Conservation (phyloP, 2,329 filamentous ascomycete genomes). For the Drechslera avenae region DNA sequence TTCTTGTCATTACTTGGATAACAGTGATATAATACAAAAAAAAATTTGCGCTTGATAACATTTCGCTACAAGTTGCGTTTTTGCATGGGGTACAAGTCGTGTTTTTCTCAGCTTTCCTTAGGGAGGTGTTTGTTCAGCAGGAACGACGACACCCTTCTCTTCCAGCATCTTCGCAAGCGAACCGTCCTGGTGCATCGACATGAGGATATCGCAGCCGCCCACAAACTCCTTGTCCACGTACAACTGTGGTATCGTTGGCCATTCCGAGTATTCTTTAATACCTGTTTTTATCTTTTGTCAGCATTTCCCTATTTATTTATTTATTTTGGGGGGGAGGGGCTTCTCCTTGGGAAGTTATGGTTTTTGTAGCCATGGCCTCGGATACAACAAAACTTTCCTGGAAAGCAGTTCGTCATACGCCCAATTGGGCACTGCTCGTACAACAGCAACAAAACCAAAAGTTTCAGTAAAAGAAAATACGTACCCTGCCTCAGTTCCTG, state of each 20-base stretch:
- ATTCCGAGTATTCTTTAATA: conserved; percentile 99
- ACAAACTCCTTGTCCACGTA: conserved; percentile 96
- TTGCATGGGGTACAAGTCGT: no score
- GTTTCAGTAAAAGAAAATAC: conserved; percentile 2
- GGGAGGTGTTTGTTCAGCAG: conserved; percentile 44
- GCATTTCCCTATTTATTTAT: no score
- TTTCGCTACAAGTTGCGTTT: no score
- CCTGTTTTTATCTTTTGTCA: conserved; percentile 60
- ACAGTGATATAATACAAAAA: no score
- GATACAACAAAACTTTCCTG: no score
- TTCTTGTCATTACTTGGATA: conserved; percentile 6
- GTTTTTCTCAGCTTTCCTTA: conserved; percentile 1
- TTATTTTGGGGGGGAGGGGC: no score
- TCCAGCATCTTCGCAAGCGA: conserved; percentile 90
- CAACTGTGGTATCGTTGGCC: conserved; percentile 97
- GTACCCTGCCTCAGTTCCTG: conserved; percentile 79
- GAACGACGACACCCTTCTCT: conserved; percentile 84
- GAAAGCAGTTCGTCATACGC: no score
- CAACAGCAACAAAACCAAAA: no score
- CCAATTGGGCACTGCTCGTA: no score
- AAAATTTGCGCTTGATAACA: no score
- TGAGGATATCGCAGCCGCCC: conserved; percentile 95
- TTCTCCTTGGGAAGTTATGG: no score
- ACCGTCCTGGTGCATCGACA: conserved; percentile 96
- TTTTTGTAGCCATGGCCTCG: not conserved